phyloP scores from a whole-genome alignment of 495 filamentous ascomycete species.

The Tuber aestivum region DNA sequence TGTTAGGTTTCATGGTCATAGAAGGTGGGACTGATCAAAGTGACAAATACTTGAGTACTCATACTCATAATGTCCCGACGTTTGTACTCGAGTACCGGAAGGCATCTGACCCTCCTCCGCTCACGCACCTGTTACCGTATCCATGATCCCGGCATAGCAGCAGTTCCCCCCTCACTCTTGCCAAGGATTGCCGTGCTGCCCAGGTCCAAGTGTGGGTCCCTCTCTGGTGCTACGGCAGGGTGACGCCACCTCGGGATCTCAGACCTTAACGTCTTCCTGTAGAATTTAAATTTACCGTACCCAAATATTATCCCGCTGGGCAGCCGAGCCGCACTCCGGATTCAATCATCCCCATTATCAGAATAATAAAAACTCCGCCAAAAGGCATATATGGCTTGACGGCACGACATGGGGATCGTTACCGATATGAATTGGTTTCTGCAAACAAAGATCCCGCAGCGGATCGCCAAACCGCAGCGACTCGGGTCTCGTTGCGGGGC shows the following conservation, averaged over 20 bases:
- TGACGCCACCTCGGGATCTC: background rate
- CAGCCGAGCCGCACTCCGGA: background rate
- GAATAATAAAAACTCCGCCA: background rate
- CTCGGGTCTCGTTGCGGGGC: background rate
- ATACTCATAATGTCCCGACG: too few relatives aligned
- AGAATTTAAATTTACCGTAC: background rate
- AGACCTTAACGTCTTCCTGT: background rate
- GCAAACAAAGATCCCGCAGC: background rate
- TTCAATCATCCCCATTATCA: background rate
- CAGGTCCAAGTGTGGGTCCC: background rate
- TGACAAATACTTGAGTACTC: too few relatives aligned
- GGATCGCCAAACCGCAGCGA: background rate
- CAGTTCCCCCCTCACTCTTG: background rate
- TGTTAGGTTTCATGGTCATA: too few relatives aligned
- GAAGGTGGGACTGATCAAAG: too few relatives aligned
- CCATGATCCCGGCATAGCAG: background rate
- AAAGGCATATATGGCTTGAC: background rate
- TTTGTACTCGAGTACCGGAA: too few relatives aligned
- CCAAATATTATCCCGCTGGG: background rate
- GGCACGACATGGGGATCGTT: background rate
- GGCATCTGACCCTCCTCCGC: background rate
- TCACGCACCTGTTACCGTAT: background rate
- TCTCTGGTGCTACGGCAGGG: background rate
- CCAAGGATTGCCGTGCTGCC: background rate
- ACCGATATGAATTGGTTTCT: background rate